These are phyloP conservation scores for Meira nashicola DNA, from an alignment of 1,284 basidiomycete genomes.

Conservation along the genomic window DNA sequence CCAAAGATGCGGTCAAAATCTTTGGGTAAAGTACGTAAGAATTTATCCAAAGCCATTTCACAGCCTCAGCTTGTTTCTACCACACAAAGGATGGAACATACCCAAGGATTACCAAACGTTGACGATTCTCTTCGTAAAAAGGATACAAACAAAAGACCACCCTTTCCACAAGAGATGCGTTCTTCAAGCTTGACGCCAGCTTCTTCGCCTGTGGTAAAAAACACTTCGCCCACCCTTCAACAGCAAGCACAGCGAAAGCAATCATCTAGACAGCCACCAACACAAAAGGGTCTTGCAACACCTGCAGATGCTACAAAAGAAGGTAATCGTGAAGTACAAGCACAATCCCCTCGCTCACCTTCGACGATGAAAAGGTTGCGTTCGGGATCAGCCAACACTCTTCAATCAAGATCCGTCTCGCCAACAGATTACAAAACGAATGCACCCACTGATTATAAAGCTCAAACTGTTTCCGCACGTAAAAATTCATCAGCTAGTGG, in stretches of 20 bases:
- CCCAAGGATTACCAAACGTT: conserved; percentile 18
- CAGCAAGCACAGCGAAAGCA: too few species aligned
- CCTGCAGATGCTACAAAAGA: too few species aligned
- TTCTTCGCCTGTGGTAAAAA: too few species aligned
- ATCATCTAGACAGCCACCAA: too few species aligned
- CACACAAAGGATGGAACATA: conserved; percentile 35
- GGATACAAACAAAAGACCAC: not conserved
- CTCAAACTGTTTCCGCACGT: not conserved
- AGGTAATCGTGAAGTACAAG: not conserved
- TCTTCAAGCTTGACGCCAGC: too few species aligned
- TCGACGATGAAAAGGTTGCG: too few species aligned
- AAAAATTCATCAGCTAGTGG: not conserved
- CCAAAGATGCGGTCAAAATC: conserved; percentile 24
- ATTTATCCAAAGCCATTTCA: conserved; percentile 37
- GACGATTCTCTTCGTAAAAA: conserved; percentile 6
- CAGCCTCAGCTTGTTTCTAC: conserved; percentile 41
- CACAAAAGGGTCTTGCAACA: not conserved
- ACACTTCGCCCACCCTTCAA: too few species aligned
- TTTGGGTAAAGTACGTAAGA: conserved; percentile 32
- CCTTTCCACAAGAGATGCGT: not conserved
- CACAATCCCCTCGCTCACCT: not conserved
- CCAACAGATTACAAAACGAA: not conserved
- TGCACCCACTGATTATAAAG: conserved; percentile 1
- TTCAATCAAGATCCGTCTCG: not conserved
- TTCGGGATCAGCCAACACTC: too few species aligned